A percentile compares a stretch with the other conserved stretches of the same genome.
Evolutionary conservation across 164 flowering plant species (phyloP).

Genomic region (Brasenia schreberi): DNA sequence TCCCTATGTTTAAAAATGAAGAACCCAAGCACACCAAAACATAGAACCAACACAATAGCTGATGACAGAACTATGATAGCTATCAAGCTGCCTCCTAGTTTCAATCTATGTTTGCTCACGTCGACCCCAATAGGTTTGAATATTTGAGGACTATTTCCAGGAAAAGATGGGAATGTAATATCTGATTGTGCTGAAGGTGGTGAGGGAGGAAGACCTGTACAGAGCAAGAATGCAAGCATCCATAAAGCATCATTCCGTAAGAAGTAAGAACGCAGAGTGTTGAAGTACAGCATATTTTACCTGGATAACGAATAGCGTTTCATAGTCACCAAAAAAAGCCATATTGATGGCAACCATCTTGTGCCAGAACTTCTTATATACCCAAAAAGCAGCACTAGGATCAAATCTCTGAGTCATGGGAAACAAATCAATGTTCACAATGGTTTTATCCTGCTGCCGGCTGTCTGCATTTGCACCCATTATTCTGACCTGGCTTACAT

Average conservation of each 20-base stretch:
- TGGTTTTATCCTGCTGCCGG: constrained; percentile 50
- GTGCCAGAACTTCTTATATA: constrained; percentile 48
- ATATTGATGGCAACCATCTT: constrained; percentile 38
- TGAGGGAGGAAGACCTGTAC: constrained; percentile 53
- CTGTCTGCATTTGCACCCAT: constrained; percentile 68
- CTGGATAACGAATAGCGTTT: constrained; percentile 58
- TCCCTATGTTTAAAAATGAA: constrained; percentile 12
- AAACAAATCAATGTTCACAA: constrained; percentile 52
- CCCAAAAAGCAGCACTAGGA: constrained; percentile 41
- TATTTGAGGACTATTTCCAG: constrained; percentile 28
- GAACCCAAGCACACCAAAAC: constrained; percentile 34
- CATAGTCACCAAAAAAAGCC: constrained; percentile 54
- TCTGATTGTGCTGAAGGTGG: constrained; percentile 42
- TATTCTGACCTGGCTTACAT: constrained; percentile 67
- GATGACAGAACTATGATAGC: constrained; percentile 62
- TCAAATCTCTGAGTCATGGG: constrained; percentile 56
- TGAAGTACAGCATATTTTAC: constrained; percentile 13
- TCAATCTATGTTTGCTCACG: constrained; percentile 29
- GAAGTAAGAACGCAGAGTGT: background rate
- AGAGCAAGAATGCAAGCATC: background rate
- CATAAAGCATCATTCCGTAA: background rate
- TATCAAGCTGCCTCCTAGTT: constrained; percentile 38
- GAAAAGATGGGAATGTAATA: constrained; percentile 31
- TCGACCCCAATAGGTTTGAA: constrained; percentile 77
- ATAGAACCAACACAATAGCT: constrained; percentile 29